These are phyloP conservation scores for Citeromyces nyonsensis DNA, from an alignment of 805 yeast genomes.

Conservation along the genomic window DNA sequence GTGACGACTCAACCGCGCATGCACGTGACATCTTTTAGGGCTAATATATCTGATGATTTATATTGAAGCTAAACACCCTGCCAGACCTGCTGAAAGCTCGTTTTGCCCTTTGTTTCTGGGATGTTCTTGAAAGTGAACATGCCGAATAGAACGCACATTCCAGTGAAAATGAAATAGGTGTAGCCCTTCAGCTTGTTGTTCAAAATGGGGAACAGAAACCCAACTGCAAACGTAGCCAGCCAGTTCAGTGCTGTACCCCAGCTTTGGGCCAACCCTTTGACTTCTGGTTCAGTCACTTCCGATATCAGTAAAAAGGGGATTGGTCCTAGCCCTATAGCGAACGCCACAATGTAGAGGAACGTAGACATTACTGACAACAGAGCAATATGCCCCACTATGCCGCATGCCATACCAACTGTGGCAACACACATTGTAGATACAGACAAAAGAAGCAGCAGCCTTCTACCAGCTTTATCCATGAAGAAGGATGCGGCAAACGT, in stretches of 20 bases:
- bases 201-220: slow-evolving; percentile 65
- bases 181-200: slow-evolving; percentile 57
- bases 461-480: slow-evolving; percentile 68
- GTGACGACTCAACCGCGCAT: no score
- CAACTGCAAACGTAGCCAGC: slow-evolving; percentile 76
- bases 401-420: slow-evolving; percentile 47
- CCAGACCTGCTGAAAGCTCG: slow-evolving; percentile 59
- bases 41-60: no score
- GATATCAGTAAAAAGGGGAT: slow-evolving; percentile 83
- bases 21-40: no score
- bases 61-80: no score
- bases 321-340: slow-evolving; percentile 91
- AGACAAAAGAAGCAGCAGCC: slow-evolving; percentile 53
- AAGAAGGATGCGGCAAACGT: slow-evolving; percentile 63
- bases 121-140: slow-evolving; percentile 28
- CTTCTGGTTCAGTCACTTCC: slow-evolving; percentile 74
- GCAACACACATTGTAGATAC: slow-evolving; percentile 53
- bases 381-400: slow-evolving; percentile 35
- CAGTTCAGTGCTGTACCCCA: slow-evolving; percentile 87
- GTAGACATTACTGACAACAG: slow-evolving; percentile 45
- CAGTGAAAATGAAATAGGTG: slow-evolving; percentile 61
- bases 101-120: slow-evolving; percentile 68
- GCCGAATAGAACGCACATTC: slow-evolving; percentile 33
- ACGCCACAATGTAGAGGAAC: slow-evolving; percentile 61
- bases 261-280: slow-evolving; percentile 80